Conservation (phyloP, 805 yeast species). For the Tetrapisispora taiwanensis region DNA sequence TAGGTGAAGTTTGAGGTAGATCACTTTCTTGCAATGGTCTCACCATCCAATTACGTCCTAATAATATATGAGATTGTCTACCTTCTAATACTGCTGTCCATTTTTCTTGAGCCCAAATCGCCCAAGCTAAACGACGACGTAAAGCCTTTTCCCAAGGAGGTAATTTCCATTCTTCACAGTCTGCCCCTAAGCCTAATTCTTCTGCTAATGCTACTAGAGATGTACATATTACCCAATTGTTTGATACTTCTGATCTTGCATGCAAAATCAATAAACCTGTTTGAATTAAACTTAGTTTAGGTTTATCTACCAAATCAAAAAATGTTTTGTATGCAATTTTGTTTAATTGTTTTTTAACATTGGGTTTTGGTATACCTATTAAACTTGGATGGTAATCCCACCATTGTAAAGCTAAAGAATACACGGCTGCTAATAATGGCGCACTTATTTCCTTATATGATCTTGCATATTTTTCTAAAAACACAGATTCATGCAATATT, state of each 20-base stretch:
- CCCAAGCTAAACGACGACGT: slow-evolving; percentile 88
- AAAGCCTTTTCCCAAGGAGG: slow-evolving; percentile 94
- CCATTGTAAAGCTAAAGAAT: slow-evolving; percentile 82
- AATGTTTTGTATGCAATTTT: slow-evolving; percentile 58
- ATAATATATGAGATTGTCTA: slow-evolving; percentile 71
- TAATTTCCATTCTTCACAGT: slow-evolving; percentile 81
- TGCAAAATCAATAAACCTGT: slow-evolving; percentile 76
- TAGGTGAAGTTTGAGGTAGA: slow-evolving; percentile 57
- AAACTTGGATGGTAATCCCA: slow-evolving; percentile 72
- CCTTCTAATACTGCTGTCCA: slow-evolving; percentile 80
- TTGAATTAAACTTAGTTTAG: slow-evolving; percentile 85
- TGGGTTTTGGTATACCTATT: slow-evolving; percentile 69
- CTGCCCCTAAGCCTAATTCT: slow-evolving; percentile 83
- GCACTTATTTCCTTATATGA: slow-evolving; percentile 90
- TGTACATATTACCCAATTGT: slow-evolving; percentile 78
- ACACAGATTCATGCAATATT: slow-evolving; percentile 80
- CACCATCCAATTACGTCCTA: slow-evolving; percentile 73
- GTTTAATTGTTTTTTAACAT: slow-evolving; percentile 51
- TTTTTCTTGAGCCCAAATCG: slow-evolving; percentile 83
- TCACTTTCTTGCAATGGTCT: slow-evolving; percentile 56
- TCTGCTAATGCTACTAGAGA: slow-evolving; percentile 84
- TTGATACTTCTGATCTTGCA: slow-evolving; percentile 42
- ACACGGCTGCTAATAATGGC: slow-evolving; percentile 83
- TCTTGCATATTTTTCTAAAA: slow-evolving; percentile 79
- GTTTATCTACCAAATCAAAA: slow-evolving; percentile 67